A percentile compares a stretch with the other conserved stretches of the same genome.
These are phyloP conservation scores for Onygenales sp. DNA, from an alignment of 2,329 filamentous ascomycete genomes.

Conservation along the genomic window DNA sequence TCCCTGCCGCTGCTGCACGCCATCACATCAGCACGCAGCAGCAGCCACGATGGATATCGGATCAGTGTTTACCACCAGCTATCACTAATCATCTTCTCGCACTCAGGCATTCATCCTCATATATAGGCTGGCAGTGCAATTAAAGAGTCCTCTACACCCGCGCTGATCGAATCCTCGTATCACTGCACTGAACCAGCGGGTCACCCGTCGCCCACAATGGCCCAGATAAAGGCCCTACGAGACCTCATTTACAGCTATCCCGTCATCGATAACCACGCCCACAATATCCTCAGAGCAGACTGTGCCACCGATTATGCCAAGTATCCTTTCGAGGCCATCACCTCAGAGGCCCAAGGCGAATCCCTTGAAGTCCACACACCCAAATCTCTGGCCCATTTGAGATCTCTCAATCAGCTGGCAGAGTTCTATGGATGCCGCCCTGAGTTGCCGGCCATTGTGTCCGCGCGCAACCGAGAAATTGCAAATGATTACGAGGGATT, in stretches of 20 bases:
- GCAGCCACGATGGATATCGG: too few relatives aligned
- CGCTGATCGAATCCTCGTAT: background rate
- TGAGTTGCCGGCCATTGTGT: constrained; percentile 51
- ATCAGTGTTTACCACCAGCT: too few relatives aligned
- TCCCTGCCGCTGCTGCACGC: too few relatives aligned
- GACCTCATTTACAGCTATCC: constrained; percentile 30
- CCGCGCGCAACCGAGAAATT: constrained; percentile 39
- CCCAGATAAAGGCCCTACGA: constrained; percentile 17
- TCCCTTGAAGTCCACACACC: constrained; percentile 51
- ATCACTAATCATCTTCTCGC: too few relatives aligned
- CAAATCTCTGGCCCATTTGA: constrained; percentile 58
- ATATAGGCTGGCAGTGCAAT: too few relatives aligned
- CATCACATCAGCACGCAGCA: too few relatives aligned
- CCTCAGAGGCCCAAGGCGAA: constrained; percentile 61
- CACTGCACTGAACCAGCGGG: background rate
- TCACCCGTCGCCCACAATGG: constrained; percentile 3
- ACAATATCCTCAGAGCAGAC: constrained; percentile 31
- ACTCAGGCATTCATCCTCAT: too few relatives aligned
- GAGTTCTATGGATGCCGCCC: constrained; percentile 53
- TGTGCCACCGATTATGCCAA: constrained; percentile 22
- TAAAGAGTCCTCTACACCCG: background rate
- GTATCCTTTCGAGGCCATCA: constrained; percentile 51
- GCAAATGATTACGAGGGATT: constrained; percentile 46
- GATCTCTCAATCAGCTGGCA: constrained; percentile 60
- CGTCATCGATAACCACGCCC: constrained; percentile 40